A percentile compares a stretch with the other conserved stretches of the same genome.
Conservation (phyloP, 1,284 basidiomycete genomes). For the Ceratobasidium theobromae region DNA sequence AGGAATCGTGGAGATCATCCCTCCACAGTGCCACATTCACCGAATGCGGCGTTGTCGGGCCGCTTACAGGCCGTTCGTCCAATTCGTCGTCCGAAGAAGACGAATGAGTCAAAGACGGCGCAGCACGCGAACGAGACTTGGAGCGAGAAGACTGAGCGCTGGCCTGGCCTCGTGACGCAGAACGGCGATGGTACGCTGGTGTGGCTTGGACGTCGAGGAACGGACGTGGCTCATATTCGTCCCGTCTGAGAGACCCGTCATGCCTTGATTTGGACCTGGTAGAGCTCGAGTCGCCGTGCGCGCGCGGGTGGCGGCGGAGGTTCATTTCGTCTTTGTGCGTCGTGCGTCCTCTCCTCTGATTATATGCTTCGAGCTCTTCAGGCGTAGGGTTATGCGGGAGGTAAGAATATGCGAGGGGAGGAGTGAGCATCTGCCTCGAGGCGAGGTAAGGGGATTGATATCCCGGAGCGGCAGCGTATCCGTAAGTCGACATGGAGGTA, state of each 20-base stretch:
- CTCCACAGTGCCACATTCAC: constrained; percentile 17
- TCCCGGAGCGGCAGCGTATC: constrained; percentile 26
- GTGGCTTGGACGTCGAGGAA: constrained; percentile 11
- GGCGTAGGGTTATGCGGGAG: neutral
- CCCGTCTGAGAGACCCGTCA: neutral
- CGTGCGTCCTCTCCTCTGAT: too few relatives aligned
- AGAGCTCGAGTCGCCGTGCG: constrained; percentile 1
- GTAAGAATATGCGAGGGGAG: constrained; percentile 2
- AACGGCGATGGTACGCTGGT: neutral
- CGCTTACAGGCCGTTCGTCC: constrained; percentile 9
- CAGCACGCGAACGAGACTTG: neutral
- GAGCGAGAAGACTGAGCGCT: neutral
- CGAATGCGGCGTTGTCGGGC: constrained; percentile 5
- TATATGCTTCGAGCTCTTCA: neutral
- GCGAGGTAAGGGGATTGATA: neutral
- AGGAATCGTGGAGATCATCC: neutral
- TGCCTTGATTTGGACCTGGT: neutral
- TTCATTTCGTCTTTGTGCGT: neutral
- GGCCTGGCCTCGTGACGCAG: neutral
- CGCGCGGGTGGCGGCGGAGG: too few relatives aligned
- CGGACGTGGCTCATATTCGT: neutral
- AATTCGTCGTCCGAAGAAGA: constrained; percentile 35
- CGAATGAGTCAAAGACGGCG: constrained; percentile 29
- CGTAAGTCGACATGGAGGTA: constrained; percentile 31
- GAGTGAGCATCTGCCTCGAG: neutral